Evolutionary conservation across 768 basidiomycete genomes (phyloP), one percentile per base, ranked within the genome.

Genomic region (Rhizopogon vulgaris): DNA sequence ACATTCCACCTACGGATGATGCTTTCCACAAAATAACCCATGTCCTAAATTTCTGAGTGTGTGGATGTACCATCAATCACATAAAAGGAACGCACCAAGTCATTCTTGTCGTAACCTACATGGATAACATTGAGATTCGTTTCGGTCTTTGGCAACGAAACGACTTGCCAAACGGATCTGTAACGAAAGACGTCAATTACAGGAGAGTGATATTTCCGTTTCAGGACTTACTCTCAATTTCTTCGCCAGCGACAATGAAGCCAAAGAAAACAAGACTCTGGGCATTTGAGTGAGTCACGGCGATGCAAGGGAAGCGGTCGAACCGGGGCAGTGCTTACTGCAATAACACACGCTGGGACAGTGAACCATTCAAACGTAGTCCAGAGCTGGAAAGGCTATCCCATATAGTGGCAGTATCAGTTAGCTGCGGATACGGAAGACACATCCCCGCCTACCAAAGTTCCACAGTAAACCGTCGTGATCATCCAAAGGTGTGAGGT

Each of bases 251-350:
- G 45, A 82, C 80, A 55, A 87, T 62, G 69, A 86, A 87, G 4
- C 85, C 84, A 60, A 84, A 85, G 72, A 84, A 87, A 53, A 84
- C 73, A 63, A 85, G 84, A 54, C 73, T 73, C 78, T 85, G 58
- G 39, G 3, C 6, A 11, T 28, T 28, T 14, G 37, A 49, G 36
- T 32, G 11, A 39, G 46, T 40, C 22, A 28, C 17, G 5, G 12
- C 12, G 18, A 15, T 14, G 40, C 30, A 18, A 14, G 14, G 11
- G n/a, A n/a, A n/a, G 28, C 28, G 3, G 3, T 6, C 5, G 8
- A 34, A 17, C 30, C n/a, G 9, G 34, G 2, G 24, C 25, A 30
- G 6, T 36, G 62, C 76, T 55, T 60, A 83, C 82, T 37, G 71
- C 62, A 38, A 82, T 63, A 28, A 73, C 65, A 6, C 80, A 83